A percentile compares a stretch with the other conserved stretches of the same genome.
These are phyloP conservation scores for Termitomyces sp. DNA, from an alignment of 768 basidiomycete genomes.

Conservation along the genomic window DNA sequence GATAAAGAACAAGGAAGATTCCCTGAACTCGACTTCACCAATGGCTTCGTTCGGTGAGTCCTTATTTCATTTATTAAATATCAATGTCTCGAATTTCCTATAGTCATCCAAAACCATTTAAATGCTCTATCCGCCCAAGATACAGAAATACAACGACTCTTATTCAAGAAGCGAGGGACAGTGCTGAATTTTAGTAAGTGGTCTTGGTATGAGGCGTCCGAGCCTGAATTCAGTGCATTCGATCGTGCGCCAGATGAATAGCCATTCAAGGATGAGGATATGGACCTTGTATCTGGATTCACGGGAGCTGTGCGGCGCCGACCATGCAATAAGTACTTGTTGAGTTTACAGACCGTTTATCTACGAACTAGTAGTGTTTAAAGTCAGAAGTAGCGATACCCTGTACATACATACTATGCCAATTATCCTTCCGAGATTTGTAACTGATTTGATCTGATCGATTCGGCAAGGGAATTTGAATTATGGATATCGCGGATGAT, in stretches of 20 bases:
- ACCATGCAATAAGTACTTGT: not conserved
- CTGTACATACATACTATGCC: not conserved
- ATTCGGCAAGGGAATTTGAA: no score
- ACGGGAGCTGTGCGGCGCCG: not conserved
- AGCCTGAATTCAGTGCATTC: not conserved
- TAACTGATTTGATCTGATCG: not conserved
- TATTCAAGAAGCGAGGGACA: conserved; percentile 25
- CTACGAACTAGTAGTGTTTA: not conserved
- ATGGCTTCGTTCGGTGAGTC: conserved; percentile 45
- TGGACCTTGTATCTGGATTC: not conserved
- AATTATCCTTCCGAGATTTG: no score
- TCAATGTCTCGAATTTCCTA: not conserved
- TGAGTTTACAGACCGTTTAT: not conserved
- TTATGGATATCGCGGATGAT: not conserved
- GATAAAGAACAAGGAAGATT: conserved; percentile 37
- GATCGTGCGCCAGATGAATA: not conserved
- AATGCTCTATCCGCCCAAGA: conserved; percentile 43
- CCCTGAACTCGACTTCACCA: conserved; percentile 32
- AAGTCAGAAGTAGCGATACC: not conserved
- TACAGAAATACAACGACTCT: conserved; percentile 25
- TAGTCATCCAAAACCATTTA: conserved; percentile 52
- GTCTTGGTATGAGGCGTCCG: not conserved
- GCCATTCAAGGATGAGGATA: not conserved
- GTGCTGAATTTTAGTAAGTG: conserved; percentile 6
- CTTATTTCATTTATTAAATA: not conserved